phyloP scores from a whole-genome alignment of 257 asterid species.

The Sherardia arvensis region DNA sequence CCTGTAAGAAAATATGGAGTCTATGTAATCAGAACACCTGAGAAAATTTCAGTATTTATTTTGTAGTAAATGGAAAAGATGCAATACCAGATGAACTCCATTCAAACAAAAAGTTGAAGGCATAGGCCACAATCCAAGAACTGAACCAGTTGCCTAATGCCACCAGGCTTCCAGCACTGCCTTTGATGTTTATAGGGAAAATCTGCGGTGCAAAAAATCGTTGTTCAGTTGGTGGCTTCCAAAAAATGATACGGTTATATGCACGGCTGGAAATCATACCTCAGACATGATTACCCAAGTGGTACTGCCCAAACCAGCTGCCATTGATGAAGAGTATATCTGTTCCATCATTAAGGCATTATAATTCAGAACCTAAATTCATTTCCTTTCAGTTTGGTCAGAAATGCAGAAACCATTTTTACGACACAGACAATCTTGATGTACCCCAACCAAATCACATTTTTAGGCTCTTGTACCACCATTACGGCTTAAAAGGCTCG shows the following conservation, averaged over 20 bases:
- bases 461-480: no score
- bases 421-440: no score
- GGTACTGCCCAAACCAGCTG: conserved; percentile 82
- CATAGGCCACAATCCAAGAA: conserved; percentile 74
- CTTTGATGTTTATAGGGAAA: conserved; percentile 82
- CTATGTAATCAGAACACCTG: neutral
- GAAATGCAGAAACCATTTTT: neutral
- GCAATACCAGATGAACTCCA: conserved; percentile 83
- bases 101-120: conserved; percentile 60
- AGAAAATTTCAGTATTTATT: neutral
- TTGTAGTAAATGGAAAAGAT: neutral
- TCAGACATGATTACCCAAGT: conserved; percentile 98
- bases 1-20: conserved; percentile 2
- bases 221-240: no score
- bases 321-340: conserved; percentile 34
- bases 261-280: conserved; percentile 31
- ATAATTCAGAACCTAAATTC: neutral
- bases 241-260: no score
- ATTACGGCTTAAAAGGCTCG: no score
- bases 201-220: conserved; percentile 37
- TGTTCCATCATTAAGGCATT: conserved; percentile 1
- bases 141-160: conserved; percentile 77
- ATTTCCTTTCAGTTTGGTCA: neutral
- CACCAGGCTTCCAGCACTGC: conserved; percentile 77
- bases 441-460: no score